Evolutionary conservation across 2,329 filamentous ascomycete genomes (phyloP).

Genomic region (Pyrenochaeta sp.): DNA sequence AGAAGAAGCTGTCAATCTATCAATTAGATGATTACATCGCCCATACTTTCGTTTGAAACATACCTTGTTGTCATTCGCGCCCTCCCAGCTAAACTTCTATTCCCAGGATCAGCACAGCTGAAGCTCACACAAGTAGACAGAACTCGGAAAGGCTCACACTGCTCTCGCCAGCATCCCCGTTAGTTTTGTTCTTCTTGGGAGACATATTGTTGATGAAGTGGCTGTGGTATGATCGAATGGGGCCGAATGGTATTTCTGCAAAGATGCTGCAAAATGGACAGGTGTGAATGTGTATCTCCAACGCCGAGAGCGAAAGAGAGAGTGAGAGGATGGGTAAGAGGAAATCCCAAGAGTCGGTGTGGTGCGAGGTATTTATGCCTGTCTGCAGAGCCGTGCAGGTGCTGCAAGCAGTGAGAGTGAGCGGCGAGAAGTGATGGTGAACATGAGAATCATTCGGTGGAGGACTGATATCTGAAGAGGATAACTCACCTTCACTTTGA

Average conservation of each 20-base stretch:
- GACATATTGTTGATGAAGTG: constrained; percentile 9
- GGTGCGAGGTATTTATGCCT: background rate
- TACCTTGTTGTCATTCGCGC: constrained; percentile 21
- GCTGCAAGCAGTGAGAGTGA: background rate
- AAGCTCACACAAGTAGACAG: background rate
- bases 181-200: constrained; percentile 10
- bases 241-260: too few relatives aligned
- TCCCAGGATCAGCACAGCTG: background rate
- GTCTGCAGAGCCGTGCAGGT: background rate
- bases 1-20: constrained; percentile 27
- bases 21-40: constrained; percentile 32
- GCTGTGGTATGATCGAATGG: background rate
- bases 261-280: background rate
- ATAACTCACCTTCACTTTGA: background rate
- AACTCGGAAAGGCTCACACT: background rate
- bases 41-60: background rate
- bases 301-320: background rate
- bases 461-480: background rate
- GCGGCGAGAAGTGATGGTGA: background rate
- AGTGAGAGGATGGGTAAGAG: background rate
- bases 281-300: background rate
- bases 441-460: too few relatives aligned
- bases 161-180: background rate
- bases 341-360: background rate
- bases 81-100: constrained; percentile 23